Evolutionary conservation across 2,329 filamentous ascomycete species (phyloP), one percentile per base, ranked within the genome.

Genomic region (Penicillium brevicompactum): DNA sequence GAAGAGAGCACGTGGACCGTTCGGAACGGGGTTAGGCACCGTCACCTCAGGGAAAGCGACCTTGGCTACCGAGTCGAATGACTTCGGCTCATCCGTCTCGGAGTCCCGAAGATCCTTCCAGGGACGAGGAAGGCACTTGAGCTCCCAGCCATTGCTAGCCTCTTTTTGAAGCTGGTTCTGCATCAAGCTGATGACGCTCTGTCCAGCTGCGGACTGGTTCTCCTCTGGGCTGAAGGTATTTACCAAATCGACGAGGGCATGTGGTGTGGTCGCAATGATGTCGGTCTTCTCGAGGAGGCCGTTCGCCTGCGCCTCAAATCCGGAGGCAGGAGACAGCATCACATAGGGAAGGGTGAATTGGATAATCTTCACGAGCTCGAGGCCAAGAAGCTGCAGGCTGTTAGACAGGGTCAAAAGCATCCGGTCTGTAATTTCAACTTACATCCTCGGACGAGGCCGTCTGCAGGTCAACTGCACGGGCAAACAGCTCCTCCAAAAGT

Each of bases 321-420:
- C 85, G 3, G 82, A 80, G 3, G 89, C 88, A 0, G 87, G 84
- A 2, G 90, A 86, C 9, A 87, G 85, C 82, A 96, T 87, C 51
- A 91, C 82, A 72, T 97, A 99, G 0, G 94, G 93, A 55, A 99
- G 89, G 0, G 93, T 96, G 46, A 97, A 85, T 43, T 97, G 85
- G 62, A 99, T 97, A 65, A 97, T 92, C 76, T 97, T 97, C 72
- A 97, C 92, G 32, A 99, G 84, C 77, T 97, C 94, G 41, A 95
- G 76, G 18, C 86, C 85, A 47, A 88, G 76, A 42, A 84, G 76
- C 81, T 85, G 61, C 65, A 56, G 49, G 42, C 27, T 27, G 55
- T 70, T 53, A 69, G 58, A 49, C 34, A 6, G 11, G 14, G 11
- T 34, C 41, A 7, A n/a, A 14, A 46, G 27, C 24, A 24, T 22